Percentiles rank a stretch among this genome's conserved stretches.
These are phyloP conservation scores for Suhomyces guaymorum DNA, from an alignment of 1,139 yeast species.

Conservation along the genomic window DNA sequence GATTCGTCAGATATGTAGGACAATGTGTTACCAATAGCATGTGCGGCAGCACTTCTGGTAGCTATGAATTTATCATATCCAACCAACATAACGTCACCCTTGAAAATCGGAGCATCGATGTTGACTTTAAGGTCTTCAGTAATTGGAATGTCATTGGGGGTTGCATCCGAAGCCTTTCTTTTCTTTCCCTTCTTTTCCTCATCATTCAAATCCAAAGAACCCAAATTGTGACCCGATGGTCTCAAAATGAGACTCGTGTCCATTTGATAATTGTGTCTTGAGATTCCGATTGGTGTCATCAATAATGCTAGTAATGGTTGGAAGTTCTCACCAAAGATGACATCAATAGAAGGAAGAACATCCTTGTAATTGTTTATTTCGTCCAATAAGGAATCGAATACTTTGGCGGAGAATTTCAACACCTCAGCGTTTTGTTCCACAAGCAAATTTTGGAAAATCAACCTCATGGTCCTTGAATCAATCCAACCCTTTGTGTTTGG, in stretches of 20 bases:
- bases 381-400: slow-evolving; percentile 58
- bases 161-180: slow-evolving; percentile 31
- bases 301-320: slow-evolving; percentile 66
- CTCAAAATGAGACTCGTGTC: slow-evolving; percentile 69
- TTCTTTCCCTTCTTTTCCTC: slow-evolving; percentile 34
- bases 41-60: slow-evolving; percentile 75
- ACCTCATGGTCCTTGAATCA: slow-evolving; percentile 66
- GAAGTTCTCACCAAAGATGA: slow-evolving; percentile 53
- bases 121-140: slow-evolving; percentile 65
- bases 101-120: slow-evolving; percentile 89
- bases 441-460: slow-evolving; percentile 81
- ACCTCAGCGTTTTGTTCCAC: slow-evolving; percentile 86
- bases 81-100: slow-evolving; percentile 87
- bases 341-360: slow-evolving; percentile 42
- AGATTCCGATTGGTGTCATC: slow-evolving; percentile 93
- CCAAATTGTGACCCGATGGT: slow-evolving; percentile 70
- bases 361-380: slow-evolving; percentile 38
- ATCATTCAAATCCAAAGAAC: slow-evolving; percentile 26
- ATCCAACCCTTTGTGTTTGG: slow-evolving; percentile 74
- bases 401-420: slow-evolving; percentile 59
- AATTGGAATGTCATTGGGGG: slow-evolving; percentile 45
- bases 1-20: slow-evolving; percentile 51
- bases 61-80: slow-evolving; percentile 74
- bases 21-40: slow-evolving; percentile 72
- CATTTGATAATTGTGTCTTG: slow-evolving; percentile 87